Percentiles rank a stretch among this genome's conserved stretches.
Conservation (phyloP, 108 stramenopile species). For the Skeletonema tropicum region DNA sequence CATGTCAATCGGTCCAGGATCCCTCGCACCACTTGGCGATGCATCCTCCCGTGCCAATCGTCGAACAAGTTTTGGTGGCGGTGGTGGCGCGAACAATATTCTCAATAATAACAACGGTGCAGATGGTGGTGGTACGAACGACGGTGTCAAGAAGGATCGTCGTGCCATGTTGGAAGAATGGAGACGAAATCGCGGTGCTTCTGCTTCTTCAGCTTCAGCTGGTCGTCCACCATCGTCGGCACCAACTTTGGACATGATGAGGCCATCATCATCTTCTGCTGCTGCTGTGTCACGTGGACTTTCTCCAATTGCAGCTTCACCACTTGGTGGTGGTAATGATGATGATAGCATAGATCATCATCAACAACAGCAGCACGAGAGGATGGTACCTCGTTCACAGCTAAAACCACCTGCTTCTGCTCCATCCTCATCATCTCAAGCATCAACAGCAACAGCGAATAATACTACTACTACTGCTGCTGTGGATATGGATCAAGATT, state of each 20-base stretch:
- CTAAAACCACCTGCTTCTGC: constrained; percentile 14
- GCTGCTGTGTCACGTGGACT: not conserved
- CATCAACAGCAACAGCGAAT: not conserved
- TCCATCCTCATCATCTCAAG: not conserved
- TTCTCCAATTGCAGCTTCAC: not conserved
- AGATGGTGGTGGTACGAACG: not conserved
- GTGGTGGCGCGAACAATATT: too few relatives aligned
- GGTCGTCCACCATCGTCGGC: constrained; percentile 6
- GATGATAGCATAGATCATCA: not conserved
- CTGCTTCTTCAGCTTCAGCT: not conserved
- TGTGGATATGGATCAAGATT: constrained; percentile 34
- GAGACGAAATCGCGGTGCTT: constrained; percentile 34
- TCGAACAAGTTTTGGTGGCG: constrained; percentile 35
- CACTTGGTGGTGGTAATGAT: not conserved
- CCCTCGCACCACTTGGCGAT: constrained; percentile 20
- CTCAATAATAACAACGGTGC: not conserved
- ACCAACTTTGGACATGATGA: not conserved
- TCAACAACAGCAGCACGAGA: not conserved
- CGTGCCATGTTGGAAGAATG: constrained; percentile 81
- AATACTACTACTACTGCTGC: too few relatives aligned
- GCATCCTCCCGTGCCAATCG: constrained; percentile 26
- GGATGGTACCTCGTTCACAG: not conserved
- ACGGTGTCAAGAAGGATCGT: constrained; percentile 57
- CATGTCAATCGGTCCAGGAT: constrained; percentile 28
- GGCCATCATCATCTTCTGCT: not conserved